Conservation (phyloP, 176 grass and related monocot species). For the Oropetium thomaeum region DNA sequence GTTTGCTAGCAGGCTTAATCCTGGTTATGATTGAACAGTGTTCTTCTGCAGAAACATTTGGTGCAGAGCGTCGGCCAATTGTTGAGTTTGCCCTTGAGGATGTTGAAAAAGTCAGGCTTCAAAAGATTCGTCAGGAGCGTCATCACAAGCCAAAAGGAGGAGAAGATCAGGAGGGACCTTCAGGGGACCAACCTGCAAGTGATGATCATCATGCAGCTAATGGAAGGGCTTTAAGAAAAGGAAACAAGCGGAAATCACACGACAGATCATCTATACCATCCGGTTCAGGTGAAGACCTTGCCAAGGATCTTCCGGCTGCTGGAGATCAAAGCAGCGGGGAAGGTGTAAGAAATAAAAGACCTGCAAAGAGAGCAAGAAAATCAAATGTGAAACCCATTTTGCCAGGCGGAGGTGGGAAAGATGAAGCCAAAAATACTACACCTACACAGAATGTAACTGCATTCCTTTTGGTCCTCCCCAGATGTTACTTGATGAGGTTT, state of each 20-base stretch:
- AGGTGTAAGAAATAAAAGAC: conserved; percentile 27
- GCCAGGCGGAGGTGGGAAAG: conserved; percentile 13
- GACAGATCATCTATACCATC: conserved; percentile 36
- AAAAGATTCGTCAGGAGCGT: conserved; percentile 47
- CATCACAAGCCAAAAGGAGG: conserved; percentile 20
- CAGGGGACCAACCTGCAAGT: conserved; percentile 14
- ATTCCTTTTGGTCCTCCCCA: background rate
- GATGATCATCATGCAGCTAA: conserved; percentile 19
- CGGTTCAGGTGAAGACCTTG: conserved; percentile 2
- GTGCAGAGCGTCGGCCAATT: conserved; percentile 68
- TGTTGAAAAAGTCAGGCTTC: conserved; percentile 72
- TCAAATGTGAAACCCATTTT: conserved; percentile 17
- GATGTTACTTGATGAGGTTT: background rate
- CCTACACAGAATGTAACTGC: conserved; percentile 27
- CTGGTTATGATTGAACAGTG: background rate
- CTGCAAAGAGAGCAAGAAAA: conserved; percentile 45
- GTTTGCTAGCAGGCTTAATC: background rate
- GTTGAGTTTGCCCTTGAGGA: conserved; percentile 91
- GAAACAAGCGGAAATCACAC: conserved; percentile 34
- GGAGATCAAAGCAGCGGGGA: conserved; percentile 13
- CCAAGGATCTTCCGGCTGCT: conserved; percentile 10
- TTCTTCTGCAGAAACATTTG: conserved; percentile 71
- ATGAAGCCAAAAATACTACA: conserved; percentile 19
- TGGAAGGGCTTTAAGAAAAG: conserved; percentile 41
- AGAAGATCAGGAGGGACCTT: conserved; percentile 21